Evolutionary conservation across 225 moss, liverwort and hornwort genomes (phyloP).

Genomic region (Straminergon stramineum): DNA sequence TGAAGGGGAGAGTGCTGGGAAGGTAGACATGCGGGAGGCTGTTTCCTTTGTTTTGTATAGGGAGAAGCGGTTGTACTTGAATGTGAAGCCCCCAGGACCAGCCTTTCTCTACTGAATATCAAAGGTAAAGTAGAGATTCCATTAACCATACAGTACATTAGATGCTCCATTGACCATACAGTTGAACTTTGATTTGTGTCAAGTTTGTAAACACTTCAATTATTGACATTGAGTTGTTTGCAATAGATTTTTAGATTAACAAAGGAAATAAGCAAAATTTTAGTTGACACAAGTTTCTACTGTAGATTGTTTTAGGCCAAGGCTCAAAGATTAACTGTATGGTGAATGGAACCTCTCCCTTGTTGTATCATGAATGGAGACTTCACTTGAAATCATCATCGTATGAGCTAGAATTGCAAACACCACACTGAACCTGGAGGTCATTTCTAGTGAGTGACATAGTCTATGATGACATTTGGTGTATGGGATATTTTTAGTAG

Average conservation of each 20-base stretch:
- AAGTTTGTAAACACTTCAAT: background rate
- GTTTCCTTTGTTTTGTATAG: background rate
- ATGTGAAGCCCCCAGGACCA: background rate
- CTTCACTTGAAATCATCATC: background rate
- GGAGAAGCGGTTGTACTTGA: background rate
- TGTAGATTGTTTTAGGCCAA: background rate
- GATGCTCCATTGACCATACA: background rate
- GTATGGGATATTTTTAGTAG: no score
- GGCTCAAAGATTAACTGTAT: background rate
- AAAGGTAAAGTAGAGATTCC: background rate
- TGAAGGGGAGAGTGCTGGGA: background rate
- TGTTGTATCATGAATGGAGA: background rate
- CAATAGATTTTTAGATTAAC: background rate
- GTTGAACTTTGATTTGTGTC: background rate
- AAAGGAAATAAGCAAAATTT: background rate
- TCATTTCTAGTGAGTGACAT: background rate
- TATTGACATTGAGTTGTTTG: background rate
- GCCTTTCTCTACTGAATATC: background rate
- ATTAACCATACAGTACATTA: background rate
- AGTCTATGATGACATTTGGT: background rate
- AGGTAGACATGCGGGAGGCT: constrained; percentile 16
- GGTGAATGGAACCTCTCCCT: background rate
- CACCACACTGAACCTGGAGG: background rate
- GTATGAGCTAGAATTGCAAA: background rate
- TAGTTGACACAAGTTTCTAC: background rate